Percentiles rank a stretch among this genome's conserved stretches.
Conservation (phyloP, 2,329 filamentous ascomycete genomes). For the Dichotomopilus funicola region DNA sequence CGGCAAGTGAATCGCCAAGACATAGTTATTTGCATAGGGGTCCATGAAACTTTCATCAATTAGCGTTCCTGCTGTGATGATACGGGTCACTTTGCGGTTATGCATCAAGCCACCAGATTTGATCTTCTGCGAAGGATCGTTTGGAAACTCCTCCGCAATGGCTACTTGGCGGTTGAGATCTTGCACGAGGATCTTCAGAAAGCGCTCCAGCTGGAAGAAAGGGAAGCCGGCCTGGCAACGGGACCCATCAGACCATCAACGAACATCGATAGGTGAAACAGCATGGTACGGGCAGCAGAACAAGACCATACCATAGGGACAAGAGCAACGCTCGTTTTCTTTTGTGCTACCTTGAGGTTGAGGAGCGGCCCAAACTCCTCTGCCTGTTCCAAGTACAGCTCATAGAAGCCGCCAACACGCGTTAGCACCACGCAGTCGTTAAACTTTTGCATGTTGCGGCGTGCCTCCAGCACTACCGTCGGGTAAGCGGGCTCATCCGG, state of each 20-base stretch:
- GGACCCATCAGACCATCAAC: conserved; percentile 23
- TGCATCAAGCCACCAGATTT: conserved; percentile 76
- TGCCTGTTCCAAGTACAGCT: conserved; percentile 95
- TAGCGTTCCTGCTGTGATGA: conserved; percentile 89
- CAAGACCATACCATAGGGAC: conserved; percentile 67
- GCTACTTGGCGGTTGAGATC: conserved; percentile 88
- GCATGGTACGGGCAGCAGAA: conserved; percentile 6
- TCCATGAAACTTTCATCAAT: conserved; percentile 98
- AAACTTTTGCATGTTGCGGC: conserved; percentile 85
- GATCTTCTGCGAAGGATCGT: conserved; percentile 60
- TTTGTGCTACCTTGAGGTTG: conserved; percentile 78
- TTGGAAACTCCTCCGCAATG: conserved; percentile 86
- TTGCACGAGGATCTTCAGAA: conserved; percentile 86
- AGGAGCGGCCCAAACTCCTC: conserved; percentile 80
- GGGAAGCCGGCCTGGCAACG: conserved; percentile 74
- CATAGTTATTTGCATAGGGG: conserved; percentile 86
- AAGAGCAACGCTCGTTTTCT: conserved; percentile 68
- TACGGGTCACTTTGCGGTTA: conserved; percentile 74
- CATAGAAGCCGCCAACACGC: conserved; percentile 91
- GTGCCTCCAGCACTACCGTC: conserved; percentile 80
- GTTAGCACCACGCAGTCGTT: conserved; percentile 86
- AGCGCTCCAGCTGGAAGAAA: conserved; percentile 85
- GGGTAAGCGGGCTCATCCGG: conserved; percentile 60
- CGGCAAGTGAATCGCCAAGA: conserved; percentile 67
- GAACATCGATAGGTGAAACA: conserved; percentile 23